Conservation (phyloP, 2,329 filamentous ascomycete species). For the Aspergillus phoenicis region DNA sequence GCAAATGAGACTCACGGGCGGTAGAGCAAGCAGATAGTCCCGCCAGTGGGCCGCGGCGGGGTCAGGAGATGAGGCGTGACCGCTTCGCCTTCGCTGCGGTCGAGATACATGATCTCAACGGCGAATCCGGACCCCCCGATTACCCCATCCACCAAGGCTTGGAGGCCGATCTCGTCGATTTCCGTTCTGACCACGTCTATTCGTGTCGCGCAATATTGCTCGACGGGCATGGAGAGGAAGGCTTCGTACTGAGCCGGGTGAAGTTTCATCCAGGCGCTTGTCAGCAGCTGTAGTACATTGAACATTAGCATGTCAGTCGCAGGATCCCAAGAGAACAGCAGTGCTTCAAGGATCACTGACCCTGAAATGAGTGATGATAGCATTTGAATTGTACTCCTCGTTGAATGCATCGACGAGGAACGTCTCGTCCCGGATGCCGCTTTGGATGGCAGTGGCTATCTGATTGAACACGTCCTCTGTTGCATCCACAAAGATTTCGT, state of each 20-base stretch:
- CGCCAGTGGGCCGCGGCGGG: slow-evolving; percentile 44
- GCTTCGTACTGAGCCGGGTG: slow-evolving; percentile 69
- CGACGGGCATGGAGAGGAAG: slow-evolving; percentile 68
- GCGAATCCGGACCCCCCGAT: slow-evolving; percentile 77
- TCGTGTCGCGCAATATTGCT: slow-evolving; percentile 68
- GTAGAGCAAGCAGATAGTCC: slow-evolving; percentile 70
- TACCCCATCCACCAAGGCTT: slow-evolving; percentile 74
- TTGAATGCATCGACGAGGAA: slow-evolving; percentile 74
- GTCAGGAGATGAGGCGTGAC: slow-evolving; percentile 60
- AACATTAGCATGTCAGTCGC: slow-evolving; percentile 19
- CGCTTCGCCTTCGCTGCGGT: slow-evolving; percentile 75
- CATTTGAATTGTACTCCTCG: slow-evolving; percentile 64
- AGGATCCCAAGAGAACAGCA: slow-evolving; percentile 10
- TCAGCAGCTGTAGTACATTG: slow-evolving; percentile 64
- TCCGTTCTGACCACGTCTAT: slow-evolving; percentile 78
- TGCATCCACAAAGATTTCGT: slow-evolving; percentile 81
- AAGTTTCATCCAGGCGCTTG: slow-evolving; percentile 80
- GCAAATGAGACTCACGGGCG: slow-evolving; percentile 57
- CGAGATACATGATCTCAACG: slow-evolving; percentile 88
- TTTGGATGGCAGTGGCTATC: slow-evolving; percentile 60
- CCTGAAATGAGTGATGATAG: slow-evolving; percentile 81
- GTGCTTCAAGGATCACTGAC: slow-evolving; percentile 42
- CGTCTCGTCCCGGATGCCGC: slow-evolving; percentile 57
- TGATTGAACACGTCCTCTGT: slow-evolving; percentile 69
- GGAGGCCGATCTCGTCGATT: slow-evolving; percentile 87